These are phyloP conservation scores for Sporothrix variecibatus DNA, from an alignment of 2,329 filamentous ascomycete species.

Conservation along the genomic window DNA sequence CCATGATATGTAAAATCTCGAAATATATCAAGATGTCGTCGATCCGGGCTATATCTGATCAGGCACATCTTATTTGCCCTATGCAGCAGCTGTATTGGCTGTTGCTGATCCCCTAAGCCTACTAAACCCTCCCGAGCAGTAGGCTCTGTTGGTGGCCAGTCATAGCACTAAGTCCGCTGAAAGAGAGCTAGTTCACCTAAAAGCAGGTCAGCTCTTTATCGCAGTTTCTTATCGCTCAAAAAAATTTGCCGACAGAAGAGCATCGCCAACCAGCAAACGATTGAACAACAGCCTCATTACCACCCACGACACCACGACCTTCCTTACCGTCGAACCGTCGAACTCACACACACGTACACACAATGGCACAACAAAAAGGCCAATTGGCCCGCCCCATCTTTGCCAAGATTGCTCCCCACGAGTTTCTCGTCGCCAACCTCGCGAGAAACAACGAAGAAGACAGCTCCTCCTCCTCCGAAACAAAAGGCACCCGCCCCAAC, in stretches of 20 bases:
- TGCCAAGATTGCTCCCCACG: constrained; percentile 84
- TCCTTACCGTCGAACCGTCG: not conserved
- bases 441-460: constrained; percentile 42
- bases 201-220: constrained; percentile 4
- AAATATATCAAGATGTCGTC: not conserved
- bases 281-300: not conserved
- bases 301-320: not conserved
- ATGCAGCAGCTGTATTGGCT: not conserved
- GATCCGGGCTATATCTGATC: not conserved
- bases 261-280: not conserved
- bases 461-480: too few species aligned
- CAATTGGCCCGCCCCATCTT: constrained; percentile 65
- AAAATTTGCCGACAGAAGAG: constrained; percentile 4
- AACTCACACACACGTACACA: not conserved
- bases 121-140: not conserved
- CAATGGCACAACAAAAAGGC: constrained; percentile 29
- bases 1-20: not conserved
- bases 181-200: not conserved
- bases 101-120: not conserved
- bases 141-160: not conserved
- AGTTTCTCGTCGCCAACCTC: constrained; percentile 89
- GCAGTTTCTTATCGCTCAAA: constrained; percentile 5
- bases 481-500: constrained; percentile 70
- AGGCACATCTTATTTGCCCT: not conserved
- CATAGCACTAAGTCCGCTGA: not conserved